These are phyloP conservation scores for Hypholoma sublateritium DNA, from an alignment of 768 basidiomycete species.

Conservation along the genomic window DNA sequence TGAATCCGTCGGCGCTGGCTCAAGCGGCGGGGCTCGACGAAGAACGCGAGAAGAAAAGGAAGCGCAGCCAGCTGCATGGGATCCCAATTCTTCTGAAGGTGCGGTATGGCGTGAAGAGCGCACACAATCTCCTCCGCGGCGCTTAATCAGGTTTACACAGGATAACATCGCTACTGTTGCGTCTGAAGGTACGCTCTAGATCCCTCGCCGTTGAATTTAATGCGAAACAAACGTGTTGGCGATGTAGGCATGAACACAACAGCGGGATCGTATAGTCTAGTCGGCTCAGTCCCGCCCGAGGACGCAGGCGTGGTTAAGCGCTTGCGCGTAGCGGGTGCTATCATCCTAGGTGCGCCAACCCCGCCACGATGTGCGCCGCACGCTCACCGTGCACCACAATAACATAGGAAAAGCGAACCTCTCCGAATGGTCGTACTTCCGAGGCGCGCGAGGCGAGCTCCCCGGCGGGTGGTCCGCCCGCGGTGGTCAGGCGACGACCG, in stretches of 20 bases:
- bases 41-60: constrained; percentile 40
- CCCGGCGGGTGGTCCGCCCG: constrained; percentile 59
- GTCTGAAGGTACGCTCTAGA: constrained; percentile 33
- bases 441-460: constrained; percentile 38
- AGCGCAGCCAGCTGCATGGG: constrained; percentile 51
- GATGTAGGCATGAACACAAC: constrained; percentile 44
- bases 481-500: constrained; percentile 48
- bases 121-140: not conserved
- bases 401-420: constrained; percentile 52
- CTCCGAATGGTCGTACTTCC: constrained; percentile 52
- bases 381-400: not conserved
- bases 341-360: constrained; percentile 37
- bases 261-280: constrained; percentile 41
- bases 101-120: not conserved
- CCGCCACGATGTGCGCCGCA: not conserved
- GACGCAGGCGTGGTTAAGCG: constrained; percentile 46
- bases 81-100: constrained; percentile 54
- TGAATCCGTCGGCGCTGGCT: constrained; percentile 49
- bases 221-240: not conserved
- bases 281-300: constrained; percentile 41
- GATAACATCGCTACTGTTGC: constrained; percentile 51
- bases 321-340: constrained; percentile 41
- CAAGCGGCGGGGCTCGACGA: constrained; percentile 51
- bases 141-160: constrained; percentile 17
- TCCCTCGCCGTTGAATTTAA: not conserved